Evolutionary conservation across 1,284 basidiomycete species (phyloP).

Genomic region (Cryptococcus deneoformans): DNA sequence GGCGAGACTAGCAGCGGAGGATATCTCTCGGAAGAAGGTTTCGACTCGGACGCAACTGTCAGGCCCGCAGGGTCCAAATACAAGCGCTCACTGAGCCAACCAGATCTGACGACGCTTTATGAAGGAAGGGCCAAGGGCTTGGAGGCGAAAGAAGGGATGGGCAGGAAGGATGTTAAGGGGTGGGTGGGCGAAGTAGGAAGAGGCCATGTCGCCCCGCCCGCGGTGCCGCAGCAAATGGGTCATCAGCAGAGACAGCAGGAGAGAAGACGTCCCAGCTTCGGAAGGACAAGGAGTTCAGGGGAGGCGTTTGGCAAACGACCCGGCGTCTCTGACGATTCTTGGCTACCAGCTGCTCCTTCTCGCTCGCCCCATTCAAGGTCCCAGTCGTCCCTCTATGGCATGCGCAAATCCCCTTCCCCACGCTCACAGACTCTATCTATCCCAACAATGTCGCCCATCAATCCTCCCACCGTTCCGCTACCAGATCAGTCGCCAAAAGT

Average conservation of each 20-base stretch:
- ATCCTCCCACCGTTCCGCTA: slow-evolving; percentile 6
- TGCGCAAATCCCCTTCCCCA: slow-evolving; percentile 25
- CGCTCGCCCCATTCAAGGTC: slow-evolving; percentile 15
- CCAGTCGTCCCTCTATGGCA: slow-evolving; percentile 12
- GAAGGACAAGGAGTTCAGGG: background rate
- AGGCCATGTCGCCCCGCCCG: background rate
- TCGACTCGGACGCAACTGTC: slow-evolving; percentile 33
- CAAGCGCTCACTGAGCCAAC: slow-evolving; percentile 38
- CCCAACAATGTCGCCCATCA: slow-evolving; percentile 27
- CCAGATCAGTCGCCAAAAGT: slow-evolving; percentile 6
- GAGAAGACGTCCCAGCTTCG: slow-evolving; percentile 2
- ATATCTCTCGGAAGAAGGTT: slow-evolving; percentile 2
- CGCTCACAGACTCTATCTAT: slow-evolving; percentile 12
- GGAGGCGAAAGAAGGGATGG: slow-evolving; percentile 28
- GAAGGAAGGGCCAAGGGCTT: slow-evolving; percentile 10
- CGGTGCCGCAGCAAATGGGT: background rate
- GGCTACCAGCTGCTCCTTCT: slow-evolving; percentile 9
- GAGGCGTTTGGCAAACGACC: background rate
- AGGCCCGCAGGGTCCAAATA: slow-evolving; percentile 25
- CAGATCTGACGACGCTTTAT: slow-evolving; percentile 36
- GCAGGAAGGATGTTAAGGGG: slow-evolving; percentile 18
- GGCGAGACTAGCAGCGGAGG: slow-evolving; percentile 9
- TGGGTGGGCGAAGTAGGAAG: slow-evolving; percentile 19
- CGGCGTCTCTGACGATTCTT: background rate
- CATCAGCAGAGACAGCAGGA: slow-evolving; percentile 7